Base-by-base conservation (phyloP, 2,329 filamentous ascomycete species). In the Diaporthe ilicicola region DNA sequence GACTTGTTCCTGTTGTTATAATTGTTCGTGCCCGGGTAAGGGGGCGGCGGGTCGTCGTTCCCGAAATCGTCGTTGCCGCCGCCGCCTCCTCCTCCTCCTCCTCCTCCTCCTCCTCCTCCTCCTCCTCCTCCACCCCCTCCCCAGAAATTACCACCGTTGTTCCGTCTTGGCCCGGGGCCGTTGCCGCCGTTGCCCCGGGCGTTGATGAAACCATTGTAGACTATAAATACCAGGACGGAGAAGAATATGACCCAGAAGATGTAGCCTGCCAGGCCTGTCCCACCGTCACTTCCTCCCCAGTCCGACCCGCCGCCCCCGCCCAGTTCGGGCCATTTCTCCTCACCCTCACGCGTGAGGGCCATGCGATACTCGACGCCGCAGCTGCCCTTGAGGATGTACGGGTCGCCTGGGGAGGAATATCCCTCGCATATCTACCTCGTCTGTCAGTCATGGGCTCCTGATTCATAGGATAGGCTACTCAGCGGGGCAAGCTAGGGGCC, bases 301-400 rank as follows among this genome's bases (percentile, higher is more conserved):
- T 75, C 73, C 73, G 80, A 81, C 2, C 76, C 81, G 32, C 77
- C 79, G 54, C 77, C 82, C 53, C 79, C 81, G 66, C 81, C 82
- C 50, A 89, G 77, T 46, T 87, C 79, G 1, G 92, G 93, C 79
- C 92, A 95, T 75, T 86, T 89, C 75, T 87, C 82, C 82, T 95
- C 90, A 3, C 96, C 96, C 73, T 87, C 85, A 13, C 92, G 90
- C 1, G 95, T 98, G 66, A 98, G 84, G 0, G 92, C 81, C 8
- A 98, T 82, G 17, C 92, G 87, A 81, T 98, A 98, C 82, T 97
- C 94, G 29, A 97, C 95, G 17, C 93, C 96, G 81, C 95, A 98
- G 80, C 93, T 96, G 27, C 96, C 96, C 77, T 93, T 94, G 67
- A 98, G 83, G n/a, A 98, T 88, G 80, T 94, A 97, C 0, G 90